These are phyloP conservation scores for Macadamia tetraphylla DNA, from an alignment of 164 flowering plant species.

Conservation along the genomic window DNA sequence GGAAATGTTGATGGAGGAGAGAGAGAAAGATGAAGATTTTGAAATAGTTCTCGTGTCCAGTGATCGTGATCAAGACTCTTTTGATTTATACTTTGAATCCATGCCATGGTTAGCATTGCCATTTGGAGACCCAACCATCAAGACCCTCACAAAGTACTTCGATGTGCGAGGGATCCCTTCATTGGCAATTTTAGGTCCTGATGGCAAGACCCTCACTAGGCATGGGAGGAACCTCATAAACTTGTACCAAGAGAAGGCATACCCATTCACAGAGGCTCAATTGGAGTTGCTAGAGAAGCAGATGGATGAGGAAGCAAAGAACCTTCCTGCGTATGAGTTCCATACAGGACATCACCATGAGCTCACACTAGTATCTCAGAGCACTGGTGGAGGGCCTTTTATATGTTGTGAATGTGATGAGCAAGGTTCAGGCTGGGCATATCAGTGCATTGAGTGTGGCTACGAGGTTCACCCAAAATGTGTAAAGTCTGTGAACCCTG, in stretches of 20 bases:
- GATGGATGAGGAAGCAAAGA: slow-evolving; percentile 56
- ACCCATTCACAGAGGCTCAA: slow-evolving; percentile 51
- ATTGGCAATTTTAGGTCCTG: slow-evolving; percentile 48
- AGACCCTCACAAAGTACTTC: slow-evolving; percentile 39
- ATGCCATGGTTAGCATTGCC: slow-evolving; percentile 88
- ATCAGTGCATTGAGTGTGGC: slow-evolving; percentile 69
- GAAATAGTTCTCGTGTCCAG: slow-evolving; percentile 49
- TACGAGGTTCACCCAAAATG: slow-evolving; percentile 72
- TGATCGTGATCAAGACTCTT: slow-evolving; percentile 35
- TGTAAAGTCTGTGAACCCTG: slow-evolving; percentile 27
- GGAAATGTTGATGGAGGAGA: slow-evolving; percentile 14
- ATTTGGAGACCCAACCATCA: slow-evolving; percentile 42
- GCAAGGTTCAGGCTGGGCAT: slow-evolving; percentile 67
- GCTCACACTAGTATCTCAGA: slow-evolving; percentile 54
- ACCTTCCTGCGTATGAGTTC: slow-evolving; percentile 30
- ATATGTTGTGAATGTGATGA: slow-evolving; percentile 72
- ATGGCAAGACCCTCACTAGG: slow-evolving; percentile 57
- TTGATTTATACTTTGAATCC: slow-evolving; percentile 30
- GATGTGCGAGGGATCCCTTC: slow-evolving; percentile 53
- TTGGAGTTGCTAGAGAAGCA: slow-evolving; percentile 36
- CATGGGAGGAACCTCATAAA: slow-evolving; percentile 55
- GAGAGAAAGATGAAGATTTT: slow-evolving; percentile 28
- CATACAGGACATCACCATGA: slow-evolving; percentile 53
- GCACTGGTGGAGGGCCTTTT: slow-evolving; percentile 60
- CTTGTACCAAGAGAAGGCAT: slow-evolving; percentile 49